These are phyloP conservation scores for Nitzschia putrida DNA, from an alignment of 108 stramenopile genomes.

Conservation along the genomic window DNA sequence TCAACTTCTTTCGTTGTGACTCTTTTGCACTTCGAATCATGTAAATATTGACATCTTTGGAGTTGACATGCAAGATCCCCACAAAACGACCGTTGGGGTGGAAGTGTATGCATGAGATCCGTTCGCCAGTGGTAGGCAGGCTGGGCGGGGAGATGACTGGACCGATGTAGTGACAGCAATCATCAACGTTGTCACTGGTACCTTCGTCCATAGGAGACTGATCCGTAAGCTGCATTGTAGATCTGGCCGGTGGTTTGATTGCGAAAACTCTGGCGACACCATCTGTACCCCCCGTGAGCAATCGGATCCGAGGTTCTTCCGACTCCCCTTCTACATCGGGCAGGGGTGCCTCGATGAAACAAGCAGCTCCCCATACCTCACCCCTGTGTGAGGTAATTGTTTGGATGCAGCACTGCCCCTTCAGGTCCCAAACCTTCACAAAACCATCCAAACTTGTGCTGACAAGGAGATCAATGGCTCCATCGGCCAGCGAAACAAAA, in stretches of 20 bases:
- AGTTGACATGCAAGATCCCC: constrained; percentile 69
- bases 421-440: constrained; percentile 98
- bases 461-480: constrained; percentile 63
- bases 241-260: constrained; percentile 17
- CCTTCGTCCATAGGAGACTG: constrained; percentile 8
- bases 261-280: constrained; percentile 88
- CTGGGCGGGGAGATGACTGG: constrained; percentile 65
- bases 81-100: constrained; percentile 77
- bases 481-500: constrained; percentile 55
- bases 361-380: constrained; percentile 71
- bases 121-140: constrained; percentile 62
- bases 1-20: constrained; percentile 76
- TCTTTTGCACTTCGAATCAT: constrained; percentile 67
- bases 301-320: constrained; percentile 48
- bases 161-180: constrained; percentile 76
- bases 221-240: not conserved
- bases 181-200: constrained; percentile 38
- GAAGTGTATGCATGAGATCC: constrained; percentile 64
- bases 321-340: not conserved
- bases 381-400: constrained; percentile 92
- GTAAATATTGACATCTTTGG: constrained; percentile 83
- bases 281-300: constrained; percentile 89
- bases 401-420: constrained; percentile 93
- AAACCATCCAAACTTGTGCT: constrained; percentile 92
- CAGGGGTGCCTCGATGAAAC: constrained; percentile 27